phyloP scores from a whole-genome alignment of 1,284 basidiomycete genomes.

The Irpex lacteus region DNA sequence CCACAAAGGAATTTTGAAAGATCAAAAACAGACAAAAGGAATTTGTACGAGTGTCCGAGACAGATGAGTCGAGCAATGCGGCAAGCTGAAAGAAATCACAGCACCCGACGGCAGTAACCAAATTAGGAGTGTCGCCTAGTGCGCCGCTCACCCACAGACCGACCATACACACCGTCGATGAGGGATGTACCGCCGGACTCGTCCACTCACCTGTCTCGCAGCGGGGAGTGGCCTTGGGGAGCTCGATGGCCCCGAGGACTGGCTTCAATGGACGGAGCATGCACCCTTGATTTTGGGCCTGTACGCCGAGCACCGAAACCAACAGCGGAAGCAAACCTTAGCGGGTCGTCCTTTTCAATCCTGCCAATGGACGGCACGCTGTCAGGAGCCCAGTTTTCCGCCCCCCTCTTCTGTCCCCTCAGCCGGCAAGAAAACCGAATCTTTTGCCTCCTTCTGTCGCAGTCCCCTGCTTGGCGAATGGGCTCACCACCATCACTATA shows the following conservation, averaged over 20 bases:
- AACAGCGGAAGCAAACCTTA: constrained; percentile 37
- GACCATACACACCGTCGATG: not conserved
- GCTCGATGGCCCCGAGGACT: constrained; percentile 12
- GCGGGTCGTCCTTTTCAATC: constrained; percentile 27
- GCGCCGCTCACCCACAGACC: constrained; percentile 2
- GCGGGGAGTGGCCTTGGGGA: not conserved
- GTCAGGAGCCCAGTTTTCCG: constrained; percentile 21
- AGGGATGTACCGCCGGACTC: not conserved
- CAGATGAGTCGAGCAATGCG: not conserved
- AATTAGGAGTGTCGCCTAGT: constrained; percentile 13
- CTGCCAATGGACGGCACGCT: constrained; percentile 18
- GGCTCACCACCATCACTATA: constrained; percentile 23
- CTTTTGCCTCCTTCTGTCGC: constrained; percentile 17
- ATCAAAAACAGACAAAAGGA: not conserved
- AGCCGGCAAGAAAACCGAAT: constrained; percentile 18
- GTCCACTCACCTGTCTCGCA: not conserved
- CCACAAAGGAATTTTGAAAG: not conserved
- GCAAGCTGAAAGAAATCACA: not conserved
- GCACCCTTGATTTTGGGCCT: constrained; percentile 16
- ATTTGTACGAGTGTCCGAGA: not conserved
- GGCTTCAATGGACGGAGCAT: constrained; percentile 7
- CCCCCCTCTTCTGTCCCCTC: constrained; percentile 17
- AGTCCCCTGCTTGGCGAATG: constrained; percentile 26
- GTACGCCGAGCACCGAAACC: constrained; percentile 12
- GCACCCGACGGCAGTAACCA: constrained; percentile 4